These are phyloP conservation scores for Trametes cingulata DNA, from an alignment of 768 basidiomycete genomes.

Conservation along the genomic window DNA sequence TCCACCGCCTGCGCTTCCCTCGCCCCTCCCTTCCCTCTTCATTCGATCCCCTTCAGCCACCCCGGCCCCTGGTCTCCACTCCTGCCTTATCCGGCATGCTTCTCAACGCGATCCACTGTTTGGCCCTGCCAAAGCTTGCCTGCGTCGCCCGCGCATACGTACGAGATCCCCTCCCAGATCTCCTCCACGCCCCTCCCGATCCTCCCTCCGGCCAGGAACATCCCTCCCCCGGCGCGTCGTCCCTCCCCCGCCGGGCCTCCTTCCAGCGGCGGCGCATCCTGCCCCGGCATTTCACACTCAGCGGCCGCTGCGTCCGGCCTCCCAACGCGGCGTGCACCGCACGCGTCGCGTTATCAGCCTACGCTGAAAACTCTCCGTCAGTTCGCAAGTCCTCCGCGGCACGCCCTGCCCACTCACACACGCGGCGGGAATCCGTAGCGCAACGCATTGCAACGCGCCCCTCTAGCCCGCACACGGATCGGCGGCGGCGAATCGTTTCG, in stretches of 20 bases:
- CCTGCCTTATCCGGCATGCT: constrained; percentile 6
- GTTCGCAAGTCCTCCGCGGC: neutral
- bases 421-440: too few species aligned
- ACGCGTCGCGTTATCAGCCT: constrained; percentile 3
- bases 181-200: neutral
- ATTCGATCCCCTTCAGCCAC: neutral
- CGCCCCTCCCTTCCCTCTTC: neutral
- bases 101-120: constrained; percentile 9
- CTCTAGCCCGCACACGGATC: neutral
- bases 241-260: neutral
- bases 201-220: neutral
- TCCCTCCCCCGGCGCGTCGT: neutral
- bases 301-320: neutral
- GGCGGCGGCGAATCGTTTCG: constrained; percentile 3
- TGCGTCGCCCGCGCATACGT: constrained; percentile 7
- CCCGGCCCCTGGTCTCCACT: neutral
- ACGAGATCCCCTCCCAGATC: constrained; percentile 10
- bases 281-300: too few species aligned
- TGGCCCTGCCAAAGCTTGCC: neutral
- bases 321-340: neutral
- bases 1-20: constrained; percentile 5
- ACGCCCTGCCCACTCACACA: neutral
- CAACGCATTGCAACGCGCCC: neutral
- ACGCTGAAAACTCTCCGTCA: neutral
- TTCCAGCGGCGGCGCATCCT: neutral